Evolutionary conservation across 2,329 filamentous ascomycete species (phyloP).

Genomic region (Neobulgaria alba): DNA sequence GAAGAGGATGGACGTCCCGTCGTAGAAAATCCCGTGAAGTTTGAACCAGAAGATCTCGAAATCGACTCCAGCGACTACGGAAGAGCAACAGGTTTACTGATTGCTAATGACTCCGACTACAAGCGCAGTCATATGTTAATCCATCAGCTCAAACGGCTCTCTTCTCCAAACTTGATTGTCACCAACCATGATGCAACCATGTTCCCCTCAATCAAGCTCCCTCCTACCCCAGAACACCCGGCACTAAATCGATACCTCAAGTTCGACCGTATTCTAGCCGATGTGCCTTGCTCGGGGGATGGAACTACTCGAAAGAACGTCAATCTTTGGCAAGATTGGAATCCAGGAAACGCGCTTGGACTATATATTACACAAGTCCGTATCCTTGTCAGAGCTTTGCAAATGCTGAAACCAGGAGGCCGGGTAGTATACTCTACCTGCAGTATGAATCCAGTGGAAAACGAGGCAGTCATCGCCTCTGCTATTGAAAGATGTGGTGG

Average conservation of each 20-base stretch:
- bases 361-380: slow-evolving; percentile 80
- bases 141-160: slow-evolving; percentile 94
- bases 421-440: slow-evolving; percentile 96
- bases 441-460: slow-evolving; percentile 97
- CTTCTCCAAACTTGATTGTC: slow-evolving; percentile 91
- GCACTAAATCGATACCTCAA: slow-evolving; percentile 69
- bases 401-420: slow-evolving; percentile 93
- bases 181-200: slow-evolving; percentile 97
- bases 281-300: slow-evolving; percentile 95
- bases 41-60: slow-evolving; percentile 41
- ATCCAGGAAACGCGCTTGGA: slow-evolving; percentile 75
- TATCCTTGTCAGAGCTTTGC: slow-evolving; percentile 83
- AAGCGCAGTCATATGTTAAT: slow-evolving; percentile 95
- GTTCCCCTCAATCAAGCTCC: slow-evolving; percentile 87
- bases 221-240: slow-evolving; percentile 46
- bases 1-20: slow-evolving; percentile 50
- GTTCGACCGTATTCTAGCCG: slow-evolving; percentile 91
- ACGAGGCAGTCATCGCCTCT: slow-evolving; percentile 82
- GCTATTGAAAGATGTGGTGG: slow-evolving; percentile 90
- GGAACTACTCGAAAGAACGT: slow-evolving; percentile 90
- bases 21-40: slow-evolving; percentile 36
- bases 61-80: slow-evolving; percentile 66
- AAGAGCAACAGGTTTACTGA: slow-evolving; percentile 79
- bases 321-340: slow-evolving; percentile 94
- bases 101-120: slow-evolving; percentile 96